phyloP scores from a whole-genome alignment of 805 yeast genomes.

The Cyberlindnera maritima region DNA sequence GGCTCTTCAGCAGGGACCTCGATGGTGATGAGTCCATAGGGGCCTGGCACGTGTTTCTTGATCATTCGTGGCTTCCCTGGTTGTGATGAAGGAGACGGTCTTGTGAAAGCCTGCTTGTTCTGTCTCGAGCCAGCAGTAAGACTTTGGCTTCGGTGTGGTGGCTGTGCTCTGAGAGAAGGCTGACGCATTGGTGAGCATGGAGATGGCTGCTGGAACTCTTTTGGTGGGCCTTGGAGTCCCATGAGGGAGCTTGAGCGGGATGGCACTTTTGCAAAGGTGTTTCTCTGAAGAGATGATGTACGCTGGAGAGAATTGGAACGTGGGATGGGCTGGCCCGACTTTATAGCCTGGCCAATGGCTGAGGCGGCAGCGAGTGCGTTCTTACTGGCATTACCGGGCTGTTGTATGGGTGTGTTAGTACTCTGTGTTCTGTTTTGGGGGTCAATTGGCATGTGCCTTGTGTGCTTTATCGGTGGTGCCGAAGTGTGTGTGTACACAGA shows the following conservation, averaged over 20 bases:
- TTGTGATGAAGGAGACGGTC: background rate
- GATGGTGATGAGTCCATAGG: slow-evolving; percentile 63
- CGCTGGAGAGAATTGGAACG: slow-evolving; percentile 29
- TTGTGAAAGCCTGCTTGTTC: background rate
- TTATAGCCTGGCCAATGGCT: slow-evolving; percentile 49
- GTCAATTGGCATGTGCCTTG: too few species aligned
- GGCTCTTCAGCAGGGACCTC: slow-evolving; percentile 56
- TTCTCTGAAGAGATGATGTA: slow-evolving; percentile 20
- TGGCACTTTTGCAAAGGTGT: slow-evolving; percentile 6
- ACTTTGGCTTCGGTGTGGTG: slow-evolving; percentile 15
- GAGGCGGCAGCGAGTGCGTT: slow-evolving; percentile 66
- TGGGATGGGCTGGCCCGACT: slow-evolving; percentile 31
- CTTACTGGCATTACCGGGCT: slow-evolving; percentile 34
- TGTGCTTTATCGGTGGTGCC: too few species aligned
- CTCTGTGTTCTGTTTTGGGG: too few species aligned
- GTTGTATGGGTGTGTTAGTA: slow-evolving; percentile 11
- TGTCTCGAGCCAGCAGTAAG: slow-evolving; percentile 7
- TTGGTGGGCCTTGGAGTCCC: slow-evolving; percentile 23
- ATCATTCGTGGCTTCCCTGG: slow-evolving; percentile 30
- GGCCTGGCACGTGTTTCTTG: slow-evolving; percentile 71
- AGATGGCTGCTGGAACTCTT: slow-evolving; percentile 12
- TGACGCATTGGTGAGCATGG: background rate
- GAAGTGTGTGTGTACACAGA: too few species aligned
- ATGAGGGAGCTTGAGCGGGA: slow-evolving; percentile 23
- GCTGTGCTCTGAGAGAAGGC: background rate